Evolutionary conservation across 2,329 filamentous ascomycete species (phyloP), one percentile per base, ranked within the genome.

Genomic region (Penicillium sp.): DNA sequence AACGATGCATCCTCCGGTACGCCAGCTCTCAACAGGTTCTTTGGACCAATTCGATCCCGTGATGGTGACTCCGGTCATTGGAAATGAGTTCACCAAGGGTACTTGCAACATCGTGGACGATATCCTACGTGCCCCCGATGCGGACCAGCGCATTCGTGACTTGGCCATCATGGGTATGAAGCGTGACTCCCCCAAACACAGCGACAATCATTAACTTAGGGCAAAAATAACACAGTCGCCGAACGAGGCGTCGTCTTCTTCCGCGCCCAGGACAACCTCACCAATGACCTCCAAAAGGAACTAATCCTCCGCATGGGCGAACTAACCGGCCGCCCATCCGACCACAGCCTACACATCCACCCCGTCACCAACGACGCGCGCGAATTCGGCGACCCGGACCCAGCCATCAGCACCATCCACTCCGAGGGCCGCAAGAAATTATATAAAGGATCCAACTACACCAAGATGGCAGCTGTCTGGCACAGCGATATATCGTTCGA

Each of bases 201-300:
- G 13, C 2, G 16, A n/a, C 24, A 10, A 7, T 27, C 6, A 31
- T 18, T 41, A 13, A 35, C 6, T n/a, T n/a, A 10, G 4, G 18
- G 9, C 19, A 2, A 22, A n/a, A 19, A 10, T n/a, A 4, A 31
- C 1, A 3, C 24, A 80, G 80, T 82, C 47, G 82, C 79, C 9
- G 75, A 81, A 60, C 75, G 80, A 14, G 80, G 81, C 13, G 80
- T 83, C 3, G 76, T 82, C 33, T 82, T 83, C 69, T 82, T 82
- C 70, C 78, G 80, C 35, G 75, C 75, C 36, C 81, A 83, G 62
- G 71, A 78, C 60, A 74, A 77, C 52, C 71, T 83, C 19, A 77
- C 73, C 31, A 77, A 81, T 33, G 74, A 80, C 4, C 74, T 80
- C 11, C 81, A 83, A 62, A 84, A 84, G 73, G 66, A 77, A 13